Percentiles rank a stretch among this genome's conserved stretches.
phyloP scores from a whole-genome alignment of 352 stramenopile genomes.

The Pythium vanterpoolii region DNA sequence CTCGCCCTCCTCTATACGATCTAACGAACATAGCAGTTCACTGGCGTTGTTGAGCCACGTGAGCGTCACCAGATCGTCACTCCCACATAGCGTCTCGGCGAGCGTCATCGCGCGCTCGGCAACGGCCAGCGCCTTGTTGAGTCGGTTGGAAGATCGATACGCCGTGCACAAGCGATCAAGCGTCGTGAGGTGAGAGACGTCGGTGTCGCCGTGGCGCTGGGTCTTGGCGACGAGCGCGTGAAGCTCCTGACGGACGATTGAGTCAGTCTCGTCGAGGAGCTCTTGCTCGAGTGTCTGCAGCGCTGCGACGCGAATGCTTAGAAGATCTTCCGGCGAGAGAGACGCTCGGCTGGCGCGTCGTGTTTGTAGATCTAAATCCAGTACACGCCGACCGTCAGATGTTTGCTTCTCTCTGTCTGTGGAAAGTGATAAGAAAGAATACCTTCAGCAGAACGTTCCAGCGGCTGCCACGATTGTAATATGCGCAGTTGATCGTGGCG shows the following conservation, averaged over 20 bases:
- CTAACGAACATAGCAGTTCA: conserved; percentile 33
- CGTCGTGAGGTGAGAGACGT: conserved; percentile 37
- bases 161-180: conserved; percentile 32
- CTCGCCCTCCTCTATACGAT: conserved; percentile 29
- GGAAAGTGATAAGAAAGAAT: background rate
- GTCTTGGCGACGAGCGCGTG: conserved; percentile 54
- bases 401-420: background rate
- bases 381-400: background rate
- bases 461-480: conserved; percentile 44
- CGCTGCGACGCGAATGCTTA: background rate
- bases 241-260: conserved; percentile 38
- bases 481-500: conserved; percentile 36
- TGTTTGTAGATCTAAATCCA: conserved; percentile 6
- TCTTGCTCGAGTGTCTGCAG: conserved; percentile 15
- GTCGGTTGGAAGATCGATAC: conserved; percentile 11
- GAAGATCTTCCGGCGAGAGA: background rate
- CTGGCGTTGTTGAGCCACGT: conserved; percentile 43
- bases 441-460: conserved; percentile 42
- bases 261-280: conserved; percentile 33
- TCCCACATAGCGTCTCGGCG: conserved; percentile 34
- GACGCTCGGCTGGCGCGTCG: background rate
- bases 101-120: conserved; percentile 39
- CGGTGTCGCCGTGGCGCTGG: conserved; percentile 34
- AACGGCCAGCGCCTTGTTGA: conserved; percentile 32
- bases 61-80: conserved; percentile 33